Evolutionary conservation across 345 rosid species (phyloP).

Genomic region (Melaleuca quinquenervia): DNA sequence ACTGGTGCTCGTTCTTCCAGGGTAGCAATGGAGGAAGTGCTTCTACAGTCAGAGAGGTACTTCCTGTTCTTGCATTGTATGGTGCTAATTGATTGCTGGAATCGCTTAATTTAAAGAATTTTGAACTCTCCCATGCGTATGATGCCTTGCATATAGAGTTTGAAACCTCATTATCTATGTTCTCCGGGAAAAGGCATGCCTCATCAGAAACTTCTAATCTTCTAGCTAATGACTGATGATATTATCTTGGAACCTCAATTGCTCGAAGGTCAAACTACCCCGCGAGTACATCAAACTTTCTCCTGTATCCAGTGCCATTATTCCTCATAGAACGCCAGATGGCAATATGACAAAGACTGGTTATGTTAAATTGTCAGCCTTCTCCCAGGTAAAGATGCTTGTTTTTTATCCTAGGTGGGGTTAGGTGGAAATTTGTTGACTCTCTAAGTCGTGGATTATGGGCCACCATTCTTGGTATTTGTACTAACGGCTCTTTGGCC

Average conservation of each 20-base stretch:
- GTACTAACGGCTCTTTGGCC: neutral
- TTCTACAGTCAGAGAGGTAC: constrained; percentile 57
- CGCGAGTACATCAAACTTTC: constrained; percentile 76
- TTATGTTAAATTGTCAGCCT: constrained; percentile 59
- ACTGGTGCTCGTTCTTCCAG: constrained; percentile 17
- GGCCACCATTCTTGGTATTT: neutral
- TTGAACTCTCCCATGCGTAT: neutral
- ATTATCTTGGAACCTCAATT: neutral
- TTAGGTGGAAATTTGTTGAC: neutral
- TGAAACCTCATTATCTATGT: neutral
- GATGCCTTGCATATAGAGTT: neutral
- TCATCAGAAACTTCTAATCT: neutral
- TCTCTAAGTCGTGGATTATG: neutral
- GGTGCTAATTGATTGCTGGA: neutral
- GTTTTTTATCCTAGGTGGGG: neutral
- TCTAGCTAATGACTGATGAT: neutral
- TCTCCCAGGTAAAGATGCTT: constrained; percentile 58
- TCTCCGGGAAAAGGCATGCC: neutral
- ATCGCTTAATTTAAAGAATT: neutral
- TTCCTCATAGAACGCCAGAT: constrained; percentile 61
- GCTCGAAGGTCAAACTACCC: constrained; percentile 54
- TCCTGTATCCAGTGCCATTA: constrained; percentile 69
- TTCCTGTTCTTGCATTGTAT: neutral
- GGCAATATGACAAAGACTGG: constrained; percentile 66
- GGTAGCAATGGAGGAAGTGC: constrained; percentile 19